phyloP scores from a whole-genome alignment of 495 filamentous ascomycete species.

The Penicillium canescens region DNA sequence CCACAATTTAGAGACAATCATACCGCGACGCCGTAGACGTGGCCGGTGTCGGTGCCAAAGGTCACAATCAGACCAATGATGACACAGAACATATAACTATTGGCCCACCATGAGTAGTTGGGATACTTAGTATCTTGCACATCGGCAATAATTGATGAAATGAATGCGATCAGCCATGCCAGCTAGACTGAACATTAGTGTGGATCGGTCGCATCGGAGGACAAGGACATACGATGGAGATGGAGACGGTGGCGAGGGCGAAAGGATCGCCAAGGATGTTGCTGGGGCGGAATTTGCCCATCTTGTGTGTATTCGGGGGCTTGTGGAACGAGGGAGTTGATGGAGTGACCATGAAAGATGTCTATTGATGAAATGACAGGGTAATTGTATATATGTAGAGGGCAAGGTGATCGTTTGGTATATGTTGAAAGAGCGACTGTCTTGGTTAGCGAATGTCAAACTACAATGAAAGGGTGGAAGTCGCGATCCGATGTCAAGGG shows the following conservation, averaged over 20 bases:
- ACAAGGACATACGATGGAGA: slow-evolving; percentile 71
- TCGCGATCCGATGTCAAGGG: not conserved
- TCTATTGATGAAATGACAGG: not conserved
- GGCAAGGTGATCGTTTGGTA: not conserved
- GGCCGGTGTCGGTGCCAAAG: slow-evolving; percentile 75
- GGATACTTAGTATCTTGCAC: slow-evolving; percentile 59
- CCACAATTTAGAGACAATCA: slow-evolving; percentile 15
- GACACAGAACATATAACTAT: slow-evolving; percentile 79
- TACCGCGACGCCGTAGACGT: slow-evolving; percentile 89
- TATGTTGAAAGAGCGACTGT: slow-evolving; percentile 3
- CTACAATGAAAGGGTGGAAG: not conserved
- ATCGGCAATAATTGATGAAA: slow-evolving; percentile 79
- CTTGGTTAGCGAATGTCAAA: not conserved
- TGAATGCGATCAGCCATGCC: slow-evolving; percentile 91
- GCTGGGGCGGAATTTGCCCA: slow-evolving; percentile 70
- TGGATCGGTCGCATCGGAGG: not conserved
- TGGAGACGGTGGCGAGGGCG: slow-evolving; percentile 89
- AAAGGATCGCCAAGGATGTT: slow-evolving; percentile 97
- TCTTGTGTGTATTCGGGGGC: slow-evolving; percentile 20
- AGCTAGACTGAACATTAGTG: slow-evolving; percentile 54
- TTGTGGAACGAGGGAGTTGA: not conserved
- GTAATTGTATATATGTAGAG: not conserved
- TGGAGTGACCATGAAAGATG: not conserved
- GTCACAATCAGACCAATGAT: slow-evolving; percentile 79
- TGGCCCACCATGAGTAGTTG: slow-evolving; percentile 86